These are phyloP conservation scores for Agrostemma githago DNA, from an alignment of 148 eudicot genomes.

Conservation along the genomic window DNA sequence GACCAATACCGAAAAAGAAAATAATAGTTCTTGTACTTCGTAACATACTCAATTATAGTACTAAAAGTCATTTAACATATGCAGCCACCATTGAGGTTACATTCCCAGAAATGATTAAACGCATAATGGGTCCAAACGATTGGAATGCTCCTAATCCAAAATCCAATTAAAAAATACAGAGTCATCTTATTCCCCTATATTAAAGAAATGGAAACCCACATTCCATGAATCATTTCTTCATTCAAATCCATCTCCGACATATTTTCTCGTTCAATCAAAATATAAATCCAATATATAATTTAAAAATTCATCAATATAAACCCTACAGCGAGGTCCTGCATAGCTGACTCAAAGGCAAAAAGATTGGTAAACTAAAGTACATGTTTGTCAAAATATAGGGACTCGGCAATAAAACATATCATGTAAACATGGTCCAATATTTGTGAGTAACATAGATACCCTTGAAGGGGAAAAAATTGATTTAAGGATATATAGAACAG, in stretches of 20 bases:
- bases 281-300: background rate
- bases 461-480: background rate
- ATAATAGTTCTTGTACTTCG: background rate
- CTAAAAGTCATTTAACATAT: background rate
- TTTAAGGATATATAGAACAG: background rate
- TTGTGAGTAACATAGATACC: background rate
- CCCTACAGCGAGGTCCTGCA: background rate
- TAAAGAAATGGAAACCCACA: background rate
- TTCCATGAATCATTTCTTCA: background rate
- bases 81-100: background rate
- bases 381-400: background rate
- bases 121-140: background rate
- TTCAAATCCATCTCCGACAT: background rate
- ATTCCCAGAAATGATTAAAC: too few species aligned
- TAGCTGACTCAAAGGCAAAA: background rate
- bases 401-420: background rate
- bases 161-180: background rate
- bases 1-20: background rate
- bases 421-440: background rate
- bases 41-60: too few species aligned
- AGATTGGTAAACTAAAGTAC: background rate
- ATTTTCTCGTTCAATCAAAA: background rate
- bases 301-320: background rate
- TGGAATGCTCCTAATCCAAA: background rate
- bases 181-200: background rate